These are phyloP conservation scores for Sporopachydermia cereana DNA, from an alignment of 1,139 yeast genomes.

Conservation along the genomic window DNA sequence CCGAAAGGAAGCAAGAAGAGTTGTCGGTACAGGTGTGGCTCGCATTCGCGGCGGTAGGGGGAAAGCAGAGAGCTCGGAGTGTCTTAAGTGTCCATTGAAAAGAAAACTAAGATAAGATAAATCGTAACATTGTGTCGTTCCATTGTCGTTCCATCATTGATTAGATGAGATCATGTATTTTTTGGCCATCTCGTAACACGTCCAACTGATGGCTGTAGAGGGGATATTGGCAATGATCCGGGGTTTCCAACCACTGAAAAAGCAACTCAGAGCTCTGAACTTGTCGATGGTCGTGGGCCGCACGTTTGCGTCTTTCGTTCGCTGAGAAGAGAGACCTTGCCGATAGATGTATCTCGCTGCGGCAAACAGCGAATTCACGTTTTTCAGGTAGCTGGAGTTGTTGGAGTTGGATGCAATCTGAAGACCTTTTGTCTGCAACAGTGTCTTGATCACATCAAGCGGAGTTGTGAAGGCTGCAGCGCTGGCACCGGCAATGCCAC, in stretches of 20 bases:
- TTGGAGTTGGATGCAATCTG: constrained; percentile 24
- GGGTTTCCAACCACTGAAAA: constrained; percentile 79
- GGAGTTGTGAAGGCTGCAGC: constrained; percentile 97
- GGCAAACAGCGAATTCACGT: constrained; percentile 55
- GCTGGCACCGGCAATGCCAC: constrained; percentile 91
- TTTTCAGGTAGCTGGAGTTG: constrained; percentile 37
- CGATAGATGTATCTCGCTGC: constrained; percentile 60
- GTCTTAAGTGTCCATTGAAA: too few species aligned
- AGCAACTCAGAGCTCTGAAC: constrained; percentile 51
- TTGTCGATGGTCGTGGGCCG: neutral
- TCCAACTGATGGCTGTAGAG: constrained; percentile 96
- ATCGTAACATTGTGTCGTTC: too few species aligned
- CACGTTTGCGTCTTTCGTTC: neutral
- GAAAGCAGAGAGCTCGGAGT: too few species aligned
- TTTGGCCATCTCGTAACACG: constrained; percentile 96
- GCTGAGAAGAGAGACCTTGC: neutral
- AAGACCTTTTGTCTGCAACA: constrained; percentile 67
- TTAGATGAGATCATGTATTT: constrained; percentile 28
- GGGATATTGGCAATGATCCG: constrained; percentile 91
- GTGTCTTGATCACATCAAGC: constrained; percentile 86
- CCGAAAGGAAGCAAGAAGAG: too few species aligned
- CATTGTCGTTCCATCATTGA: neutral
- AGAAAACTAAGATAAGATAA: too few species aligned
- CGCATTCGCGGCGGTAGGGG: too few species aligned
- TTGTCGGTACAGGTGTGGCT: too few species aligned